Conservation (phyloP, 129 eudicot species). For the Centella asiatica region DNA sequence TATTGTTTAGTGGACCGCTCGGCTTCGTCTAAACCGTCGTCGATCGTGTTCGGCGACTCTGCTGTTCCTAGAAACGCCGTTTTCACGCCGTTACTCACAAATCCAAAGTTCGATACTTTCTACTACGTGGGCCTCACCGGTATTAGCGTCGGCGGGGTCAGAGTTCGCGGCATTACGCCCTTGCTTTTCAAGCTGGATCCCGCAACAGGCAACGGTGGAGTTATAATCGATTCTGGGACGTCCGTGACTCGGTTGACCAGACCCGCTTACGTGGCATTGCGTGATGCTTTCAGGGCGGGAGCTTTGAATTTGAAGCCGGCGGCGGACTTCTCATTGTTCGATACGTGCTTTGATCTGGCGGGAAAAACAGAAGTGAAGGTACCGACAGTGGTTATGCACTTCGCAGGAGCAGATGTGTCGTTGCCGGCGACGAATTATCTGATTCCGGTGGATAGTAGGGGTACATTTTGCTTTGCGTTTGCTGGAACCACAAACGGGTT, state of each 20-base stretch:
- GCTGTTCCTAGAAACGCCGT: conserved; percentile 29
- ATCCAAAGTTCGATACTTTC: conserved; percentile 50
- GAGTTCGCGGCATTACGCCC: conserved; percentile 23
- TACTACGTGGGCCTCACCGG: conserved; percentile 46
- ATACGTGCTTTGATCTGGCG: conserved; percentile 79
- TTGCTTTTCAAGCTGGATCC: conserved; percentile 33
- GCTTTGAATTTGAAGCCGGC: conserved; percentile 51
- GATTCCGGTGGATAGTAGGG: conserved; percentile 75
- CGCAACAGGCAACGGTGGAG: conserved; percentile 42
- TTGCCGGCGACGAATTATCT: conserved; percentile 82
- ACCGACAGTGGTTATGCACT: conserved; percentile 90
- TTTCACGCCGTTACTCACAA: conserved; percentile 37
- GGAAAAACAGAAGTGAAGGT: conserved; percentile 83
- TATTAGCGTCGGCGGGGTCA: conserved; percentile 43
- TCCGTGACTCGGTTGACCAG: conserved; percentile 80
- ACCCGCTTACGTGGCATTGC: conserved; percentile 74
- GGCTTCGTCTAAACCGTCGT: conserved; percentile 62
- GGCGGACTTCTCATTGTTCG: conserved; percentile 64
- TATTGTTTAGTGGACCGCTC: conserved; percentile 77
- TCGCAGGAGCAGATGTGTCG: conserved; percentile 67
- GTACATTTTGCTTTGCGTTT: conserved; percentile 81
- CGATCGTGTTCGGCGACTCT: conserved; percentile 41
- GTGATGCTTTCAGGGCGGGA: conserved; percentile 69
- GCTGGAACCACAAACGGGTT: conserved; percentile 79
- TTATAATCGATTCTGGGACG: conserved; percentile 84